Evolutionary conservation across 371 early-diverging fungal species (phyloP).

Genomic region (Mortierella sp.): DNA sequence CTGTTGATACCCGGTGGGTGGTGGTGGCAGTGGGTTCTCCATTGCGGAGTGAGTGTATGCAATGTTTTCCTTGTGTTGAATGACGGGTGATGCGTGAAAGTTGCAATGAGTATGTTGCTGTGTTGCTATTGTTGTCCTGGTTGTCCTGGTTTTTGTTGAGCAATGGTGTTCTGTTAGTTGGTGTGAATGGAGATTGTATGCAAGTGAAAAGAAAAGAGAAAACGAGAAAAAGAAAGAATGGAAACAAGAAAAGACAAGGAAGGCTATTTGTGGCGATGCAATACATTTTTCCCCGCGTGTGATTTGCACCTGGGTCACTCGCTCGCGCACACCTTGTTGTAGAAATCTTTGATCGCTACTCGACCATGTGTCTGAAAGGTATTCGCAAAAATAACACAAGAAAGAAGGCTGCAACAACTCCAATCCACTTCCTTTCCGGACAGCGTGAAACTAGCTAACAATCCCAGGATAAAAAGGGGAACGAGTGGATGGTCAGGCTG

Average conservation of each 20-base stretch:
- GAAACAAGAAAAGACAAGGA: neutral
- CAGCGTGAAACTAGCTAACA: too few relatives aligned
- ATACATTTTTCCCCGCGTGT: too few relatives aligned
- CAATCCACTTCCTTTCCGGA: too few relatives aligned
- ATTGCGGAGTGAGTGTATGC: neutral
- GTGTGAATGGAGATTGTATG: neutral
- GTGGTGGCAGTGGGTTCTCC: constrained; percentile 16
- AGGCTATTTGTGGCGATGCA: too few relatives aligned
- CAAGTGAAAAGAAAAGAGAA: neutral
- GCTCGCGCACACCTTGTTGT: too few relatives aligned
- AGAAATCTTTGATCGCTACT: too few relatives aligned
- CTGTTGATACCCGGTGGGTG: neutral
- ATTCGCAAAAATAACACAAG: too few relatives aligned
- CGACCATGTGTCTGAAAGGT: too few relatives aligned
- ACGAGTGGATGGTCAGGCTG: neutral
- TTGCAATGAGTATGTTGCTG: neutral
- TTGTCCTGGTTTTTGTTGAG: neutral
- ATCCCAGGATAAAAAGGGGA: neutral
- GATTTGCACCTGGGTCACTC: too few relatives aligned
- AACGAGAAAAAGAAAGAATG: neutral
- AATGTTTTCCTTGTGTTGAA: neutral
- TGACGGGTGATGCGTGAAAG: neutral
- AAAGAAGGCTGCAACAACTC: too few relatives aligned
- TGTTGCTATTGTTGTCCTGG: neutral
- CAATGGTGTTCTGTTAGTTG: neutral